phyloP scores from a whole-genome alignment of 2,329 filamentous ascomycete genomes.

The Nannizziopsis barbatae region DNA sequence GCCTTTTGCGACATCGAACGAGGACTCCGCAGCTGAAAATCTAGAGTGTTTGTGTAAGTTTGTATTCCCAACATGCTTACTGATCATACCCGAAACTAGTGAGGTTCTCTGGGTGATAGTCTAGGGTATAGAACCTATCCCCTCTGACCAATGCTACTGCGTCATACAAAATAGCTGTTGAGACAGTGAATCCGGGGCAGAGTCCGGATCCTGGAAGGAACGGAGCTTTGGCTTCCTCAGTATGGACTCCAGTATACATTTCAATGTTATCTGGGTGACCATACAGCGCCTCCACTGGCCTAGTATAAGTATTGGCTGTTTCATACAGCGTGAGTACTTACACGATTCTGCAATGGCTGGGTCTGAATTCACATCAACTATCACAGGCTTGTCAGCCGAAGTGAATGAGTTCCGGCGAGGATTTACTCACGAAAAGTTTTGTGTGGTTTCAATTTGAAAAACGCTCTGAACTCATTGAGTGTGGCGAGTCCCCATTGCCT shows the following conservation, averaged over 20 bases:
- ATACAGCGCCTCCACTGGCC: conserved; percentile 47
- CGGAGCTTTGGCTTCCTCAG: conserved; percentile 29
- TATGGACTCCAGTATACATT: conserved; percentile 55
- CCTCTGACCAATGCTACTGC: conserved; percentile 34
- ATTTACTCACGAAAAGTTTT: conserved; percentile 35
- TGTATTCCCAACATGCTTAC: background rate
- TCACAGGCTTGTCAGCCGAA: background rate
- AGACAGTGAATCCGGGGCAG: conserved; percentile 30
- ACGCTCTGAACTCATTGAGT: conserved; percentile 48
- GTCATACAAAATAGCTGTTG: conserved; percentile 33
- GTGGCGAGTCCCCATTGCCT: conserved; percentile 49
- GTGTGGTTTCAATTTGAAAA: conserved; percentile 51
- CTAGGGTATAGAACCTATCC: conserved; percentile 33
- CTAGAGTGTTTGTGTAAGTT: conserved; percentile 17
- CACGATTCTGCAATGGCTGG: conserved; percentile 40
- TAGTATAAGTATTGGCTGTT: conserved; percentile 29
- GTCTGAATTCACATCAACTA: conserved; percentile 47
- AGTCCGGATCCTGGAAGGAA: conserved; percentile 28
- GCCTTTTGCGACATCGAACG: conserved; percentile 8
- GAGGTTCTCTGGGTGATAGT: conserved; percentile 21
- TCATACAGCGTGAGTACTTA: conserved; percentile 34
- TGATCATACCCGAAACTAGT: conserved; percentile 23
- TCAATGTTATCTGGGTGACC: conserved; percentile 57
- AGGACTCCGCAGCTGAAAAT: conserved; percentile 23
- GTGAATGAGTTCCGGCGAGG: background rate